These are phyloP conservation scores for Cokeromyces recurvatus DNA, from an alignment of 371 early-diverging fungal genomes.

Conservation along the genomic window DNA sequence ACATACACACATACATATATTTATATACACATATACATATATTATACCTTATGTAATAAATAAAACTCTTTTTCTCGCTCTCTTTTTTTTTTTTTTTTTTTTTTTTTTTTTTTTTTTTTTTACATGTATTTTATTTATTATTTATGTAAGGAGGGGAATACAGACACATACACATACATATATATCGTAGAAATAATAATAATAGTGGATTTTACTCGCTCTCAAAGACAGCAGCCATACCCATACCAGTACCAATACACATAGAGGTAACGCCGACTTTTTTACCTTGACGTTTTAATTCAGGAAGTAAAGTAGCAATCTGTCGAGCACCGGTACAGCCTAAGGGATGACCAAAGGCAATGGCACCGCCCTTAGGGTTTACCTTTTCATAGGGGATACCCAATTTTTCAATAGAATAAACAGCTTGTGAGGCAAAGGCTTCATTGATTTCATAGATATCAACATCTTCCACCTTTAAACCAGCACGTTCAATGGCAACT, in stretches of 20 bases:
- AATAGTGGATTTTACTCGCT: slow-evolving; percentile 28
- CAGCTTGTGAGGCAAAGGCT: slow-evolving; percentile 97
- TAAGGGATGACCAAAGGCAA: slow-evolving; percentile 59
- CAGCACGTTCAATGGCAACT: slow-evolving; percentile 80
- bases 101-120: background rate
- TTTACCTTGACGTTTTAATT: slow-evolving; percentile 82
- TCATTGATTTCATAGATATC: slow-evolving; percentile 89
- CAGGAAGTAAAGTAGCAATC: slow-evolving; percentile 89
- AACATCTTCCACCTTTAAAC: slow-evolving; percentile 75
- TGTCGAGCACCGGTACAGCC: slow-evolving; percentile 88
- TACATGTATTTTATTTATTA: background rate
- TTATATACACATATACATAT: background rate
- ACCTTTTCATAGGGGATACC: slow-evolving; percentile 84
- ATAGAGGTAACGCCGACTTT: slow-evolving; percentile 84
- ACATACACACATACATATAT: no score
- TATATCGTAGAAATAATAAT: no score
- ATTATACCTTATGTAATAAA: background rate
- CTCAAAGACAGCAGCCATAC: slow-evolving; percentile 90
- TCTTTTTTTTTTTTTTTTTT: background rate
- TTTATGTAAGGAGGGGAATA: no score
- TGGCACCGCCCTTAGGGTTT: slow-evolving; percentile 98
- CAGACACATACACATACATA: no score
- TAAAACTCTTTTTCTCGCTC: no score
- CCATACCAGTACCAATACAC: slow-evolving; percentile 97
- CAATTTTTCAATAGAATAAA: slow-evolving; percentile 86